These are phyloP conservation scores for Nidularia pulvinata DNA, from an alignment of 768 basidiomycete genomes.

Conservation along the genomic window DNA sequence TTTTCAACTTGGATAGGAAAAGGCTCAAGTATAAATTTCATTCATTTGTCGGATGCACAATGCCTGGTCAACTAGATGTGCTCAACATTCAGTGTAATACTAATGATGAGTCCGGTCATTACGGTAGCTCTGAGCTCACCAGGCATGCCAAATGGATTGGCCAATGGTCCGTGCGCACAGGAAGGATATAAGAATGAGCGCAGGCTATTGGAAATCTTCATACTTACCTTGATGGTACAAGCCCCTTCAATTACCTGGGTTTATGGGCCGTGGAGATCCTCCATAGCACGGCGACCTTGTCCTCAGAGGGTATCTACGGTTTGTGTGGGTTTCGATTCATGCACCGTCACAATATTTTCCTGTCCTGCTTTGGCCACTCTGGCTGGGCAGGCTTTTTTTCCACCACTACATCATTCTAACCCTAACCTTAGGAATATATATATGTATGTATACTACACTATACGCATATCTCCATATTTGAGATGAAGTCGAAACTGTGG, in stretches of 20 bases:
- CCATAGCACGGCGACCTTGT: too few species aligned
- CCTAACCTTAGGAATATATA: not conserved
- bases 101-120: too few species aligned
- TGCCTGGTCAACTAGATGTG: too few species aligned
- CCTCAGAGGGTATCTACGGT: slow-evolving; percentile 21
- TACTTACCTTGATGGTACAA: slow-evolving; percentile 33
- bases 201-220: slow-evolving; percentile 7
- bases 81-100: too few species aligned
- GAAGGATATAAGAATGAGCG: too few species aligned
- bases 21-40: too few species aligned
- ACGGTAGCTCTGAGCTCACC: too few species aligned
- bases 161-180: slow-evolving; percentile 34
- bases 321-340: slow-evolving; percentile 76
- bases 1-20: too few species aligned
- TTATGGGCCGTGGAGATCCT: slow-evolving; percentile 55
- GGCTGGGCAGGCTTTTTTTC: slow-evolving; percentile 61
- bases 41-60: too few species aligned
- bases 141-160: slow-evolving; percentile 3
- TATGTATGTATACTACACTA: not conserved
- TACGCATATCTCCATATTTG: too few species aligned
- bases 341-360: slow-evolving; percentile 80
- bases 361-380: slow-evolving; percentile 65
- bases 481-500: too few species aligned
- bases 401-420: slow-evolving; percentile 76
- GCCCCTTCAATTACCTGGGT: slow-evolving; percentile 52